Base-by-base conservation (phyloP, 1,284 basidiomycete genomes). In the Malassezia cuniculi region DNA sequence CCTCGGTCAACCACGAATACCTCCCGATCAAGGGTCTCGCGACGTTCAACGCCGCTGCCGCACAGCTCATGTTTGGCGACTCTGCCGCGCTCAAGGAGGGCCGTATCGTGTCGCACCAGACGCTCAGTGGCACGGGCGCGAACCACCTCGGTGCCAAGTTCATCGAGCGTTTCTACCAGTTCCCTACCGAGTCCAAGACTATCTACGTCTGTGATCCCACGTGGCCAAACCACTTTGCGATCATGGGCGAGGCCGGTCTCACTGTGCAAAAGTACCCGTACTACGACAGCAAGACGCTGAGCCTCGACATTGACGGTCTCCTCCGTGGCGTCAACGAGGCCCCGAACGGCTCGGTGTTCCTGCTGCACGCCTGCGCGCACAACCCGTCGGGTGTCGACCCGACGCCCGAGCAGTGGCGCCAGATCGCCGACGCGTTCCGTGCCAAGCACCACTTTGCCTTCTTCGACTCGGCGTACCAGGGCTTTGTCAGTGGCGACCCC, bases 381-480 rank as follows among this genome's bases (percentile, higher is more conserved):
- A 89, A 90, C 62, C 90, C 90, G 4, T 94, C 89, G 0, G 68
- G 90, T 3, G 85, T 93, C 6, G 90, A 97, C 70, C 84, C 89
- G 21, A 89, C 84, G 18, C 70, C 71, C 34, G 81, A 82, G 49
- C 83, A 97, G 66, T 97, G 90, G 90, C 73, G 77, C 52, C 69
- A 75, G 50, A 77, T 95, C 55, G 81, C 80, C 35, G 75, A 81
- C 30, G 72, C 81, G 36, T 79, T 94, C 67, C 66, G 79, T 30
- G 70, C 74, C 37, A 83, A 81, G 70, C 73, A 76, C 14, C 86
- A 89, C 68, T 89, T 79, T 68, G 82, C 81, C 31, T 89, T 93
- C 72, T 87, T 94, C 68, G 89, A 95, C 71, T 82, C 80, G 61
- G 87, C 87, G 5, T 95, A 94, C 71, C 87, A 94, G 69, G 85